These are phyloP conservation scores for Phaeosphaeria sp. DNA, from an alignment of 2,329 filamentous ascomycete species.

Conservation along the genomic window DNA sequence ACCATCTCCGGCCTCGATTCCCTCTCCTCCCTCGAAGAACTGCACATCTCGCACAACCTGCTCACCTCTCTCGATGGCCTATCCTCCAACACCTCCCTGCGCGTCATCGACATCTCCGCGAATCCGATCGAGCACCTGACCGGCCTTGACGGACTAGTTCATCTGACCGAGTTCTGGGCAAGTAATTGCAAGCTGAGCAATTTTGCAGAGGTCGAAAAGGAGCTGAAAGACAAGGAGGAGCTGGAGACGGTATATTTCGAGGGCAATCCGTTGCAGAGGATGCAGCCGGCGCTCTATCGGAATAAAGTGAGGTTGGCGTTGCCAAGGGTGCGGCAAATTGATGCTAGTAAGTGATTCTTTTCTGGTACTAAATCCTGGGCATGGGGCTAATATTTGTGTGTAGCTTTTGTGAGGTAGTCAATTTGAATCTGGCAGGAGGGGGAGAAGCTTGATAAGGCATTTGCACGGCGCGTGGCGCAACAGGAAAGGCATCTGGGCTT, in stretches of 20 bases:
- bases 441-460: neutral
- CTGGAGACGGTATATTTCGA: conserved; percentile 95
- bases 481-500: neutral
- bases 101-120: conserved; percentile 85
- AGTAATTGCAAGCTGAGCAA: conserved; percentile 83
- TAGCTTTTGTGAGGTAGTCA: conserved; percentile 15
- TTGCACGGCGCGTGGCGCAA: neutral
- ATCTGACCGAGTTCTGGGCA: conserved; percentile 92
- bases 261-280: conserved; percentile 85
- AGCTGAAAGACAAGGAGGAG: conserved; percentile 77
- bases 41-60: conserved; percentile 96
- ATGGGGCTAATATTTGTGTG: neutral
- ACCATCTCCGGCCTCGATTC: conserved; percentile 77
- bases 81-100: conserved; percentile 57
- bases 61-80: conserved; percentile 78
- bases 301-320: conserved; percentile 91
- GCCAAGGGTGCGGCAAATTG: conserved; percentile 90
- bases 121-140: conserved; percentile 80
- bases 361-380: neutral
- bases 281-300: conserved; percentile 82
- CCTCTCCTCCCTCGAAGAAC: conserved; percentile 80
- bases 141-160: conserved; percentile 70
- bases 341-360: conserved; percentile 82
- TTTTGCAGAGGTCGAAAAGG: conserved; percentile 81
- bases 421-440: neutral